Evolutionary conservation across 345 rosid species (phyloP), one percentile per base, ranked within the genome.

Genomic region (Chamaenerion angustifolium): DNA sequence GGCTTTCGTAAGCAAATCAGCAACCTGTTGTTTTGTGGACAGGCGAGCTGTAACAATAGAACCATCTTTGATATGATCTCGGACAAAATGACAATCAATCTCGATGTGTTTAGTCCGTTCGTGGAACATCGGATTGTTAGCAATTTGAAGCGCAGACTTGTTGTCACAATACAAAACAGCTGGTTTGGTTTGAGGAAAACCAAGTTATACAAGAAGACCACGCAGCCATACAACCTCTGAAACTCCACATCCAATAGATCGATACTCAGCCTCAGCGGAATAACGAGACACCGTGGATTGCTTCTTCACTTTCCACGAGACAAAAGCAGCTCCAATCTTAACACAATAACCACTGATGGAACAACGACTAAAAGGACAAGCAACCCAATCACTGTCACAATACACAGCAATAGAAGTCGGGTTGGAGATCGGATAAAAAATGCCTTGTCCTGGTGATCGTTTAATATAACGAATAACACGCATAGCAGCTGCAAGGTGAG

Each of bases 81-180:
- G 37, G 8, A 46, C 47, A 13, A 52, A 60, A 5, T 53, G 64
- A 10, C 45, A 3, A 23, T 53, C 41, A 17, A 60, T 37, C 14
- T 60, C 41, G 4, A 58, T 46, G 45, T 59, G 57, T 21, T 59
- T 52, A 14, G 52, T 44, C 1, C 42, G 0, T 25, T 60, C 64
- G 17, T 60, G 47, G 2, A 35, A 56, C 23, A 12, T 11, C 0
- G 1, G 46, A 45, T 52, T 52, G 2, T 31, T 42, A 6, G 64
- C 6, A 17, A 52, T 60, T 8, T 17, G 0, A 0, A 44, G 35
- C 5, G 64, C 4, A 2, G 31, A 37, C 16, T 61, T 60, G 21
- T 52, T 52, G 16, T 52, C 17, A 16, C 56, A 41, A 37, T 37
- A 19, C 0, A 12, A 0, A 3, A 19, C 18, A 0, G 0, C 27